Base-by-base conservation (phyloP, 352 stramenopile species). In the Pythium aquatile region DNA sequence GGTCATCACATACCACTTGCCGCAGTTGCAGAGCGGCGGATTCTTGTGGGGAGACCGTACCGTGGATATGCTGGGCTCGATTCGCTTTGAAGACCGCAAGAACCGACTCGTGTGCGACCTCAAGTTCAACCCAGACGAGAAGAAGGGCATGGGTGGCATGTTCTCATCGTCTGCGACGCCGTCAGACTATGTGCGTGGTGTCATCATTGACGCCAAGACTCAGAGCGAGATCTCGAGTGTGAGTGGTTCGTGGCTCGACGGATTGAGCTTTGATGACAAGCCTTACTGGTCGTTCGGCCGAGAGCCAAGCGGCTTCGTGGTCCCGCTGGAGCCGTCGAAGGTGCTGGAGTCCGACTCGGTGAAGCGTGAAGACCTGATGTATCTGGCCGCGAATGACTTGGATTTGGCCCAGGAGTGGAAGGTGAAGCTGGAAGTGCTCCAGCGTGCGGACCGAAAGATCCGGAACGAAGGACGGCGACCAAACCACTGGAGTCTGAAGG, bases 111-210 rank as follows among this genome's bases (percentile, higher is more conserved):
- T 67, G 53, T 93, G 81, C 37, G 85, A 94, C 46, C 67, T 94
- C 62, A 83, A 83, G 24, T 77, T 94, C 49, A 90, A 94, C 49
- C 85, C 85, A 8, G 83, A 94, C 64, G 83, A 88, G 56, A 94
- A 94, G 75, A 90, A 90, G 54, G 83, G 85, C 30, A 94, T 94
- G 85, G 82, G 82, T 33, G 81, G 85, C n/a, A 91, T 94, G 80
- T 94, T 91, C 35, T 87, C 81, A 44, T 78, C 81, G 5, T 80
- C 77, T 16, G 91, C 91, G 73, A 89, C 84, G 3, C 83, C 85
- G 5, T 85, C 83, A 1, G 85, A 94, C 55, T 79, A 74, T 20
- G 59, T 94, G 37, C 83, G 83, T 13, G 85, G 85, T 37, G 70
- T 78, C 29, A 80, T 94, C 55, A 46, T 90, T n/a, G 82, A 91